phyloP scores from a whole-genome alignment of 139 green algal species.

The Volvox reticuliferus region DNA sequence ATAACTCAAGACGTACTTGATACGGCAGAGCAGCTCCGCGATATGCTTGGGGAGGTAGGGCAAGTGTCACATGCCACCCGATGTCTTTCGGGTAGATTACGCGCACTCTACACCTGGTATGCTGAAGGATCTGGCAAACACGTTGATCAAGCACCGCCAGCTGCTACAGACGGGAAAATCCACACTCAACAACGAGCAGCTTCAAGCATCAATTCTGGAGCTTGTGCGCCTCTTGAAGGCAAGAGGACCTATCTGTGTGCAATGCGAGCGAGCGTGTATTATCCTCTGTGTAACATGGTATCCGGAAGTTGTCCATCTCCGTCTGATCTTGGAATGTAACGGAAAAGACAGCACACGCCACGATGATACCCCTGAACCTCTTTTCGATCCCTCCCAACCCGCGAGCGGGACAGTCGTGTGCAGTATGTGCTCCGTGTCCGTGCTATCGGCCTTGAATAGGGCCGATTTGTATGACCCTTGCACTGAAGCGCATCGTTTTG shows the following conservation, averaged over 20 bases:
- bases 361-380: too few relatives aligned
- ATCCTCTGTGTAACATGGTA: too few relatives aligned
- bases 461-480: too few relatives aligned
- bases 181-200: conserved; percentile 40
- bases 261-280: too few relatives aligned
- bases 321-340: too few relatives aligned
- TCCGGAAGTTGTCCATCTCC: too few relatives aligned
- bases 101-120: not conserved
- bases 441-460: too few relatives aligned
- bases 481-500: too few relatives aligned
- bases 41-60: conserved; percentile 61
- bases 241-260: not conserved
- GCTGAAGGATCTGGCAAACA: conserved; percentile 46
- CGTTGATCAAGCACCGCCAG: conserved; percentile 35
- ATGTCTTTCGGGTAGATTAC: not conserved
- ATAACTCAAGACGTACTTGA: conserved; percentile 61
- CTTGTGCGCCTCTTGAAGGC: conserved; percentile 56
- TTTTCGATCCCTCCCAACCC: too few relatives aligned
- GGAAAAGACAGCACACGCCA: too few relatives aligned
- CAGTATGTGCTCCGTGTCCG: too few relatives aligned
- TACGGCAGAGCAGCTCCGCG: conserved; percentile 56
- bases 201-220: conserved; percentile 46
- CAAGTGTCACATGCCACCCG: not conserved
- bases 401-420: too few relatives aligned
- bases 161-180: conserved; percentile 20